A percentile compares a stretch with the other conserved stretches of the same genome.
These are phyloP conservation scores for Colletotrichum cereale DNA, from an alignment of 2,329 filamentous ascomycete genomes.

Conservation along the genomic window DNA sequence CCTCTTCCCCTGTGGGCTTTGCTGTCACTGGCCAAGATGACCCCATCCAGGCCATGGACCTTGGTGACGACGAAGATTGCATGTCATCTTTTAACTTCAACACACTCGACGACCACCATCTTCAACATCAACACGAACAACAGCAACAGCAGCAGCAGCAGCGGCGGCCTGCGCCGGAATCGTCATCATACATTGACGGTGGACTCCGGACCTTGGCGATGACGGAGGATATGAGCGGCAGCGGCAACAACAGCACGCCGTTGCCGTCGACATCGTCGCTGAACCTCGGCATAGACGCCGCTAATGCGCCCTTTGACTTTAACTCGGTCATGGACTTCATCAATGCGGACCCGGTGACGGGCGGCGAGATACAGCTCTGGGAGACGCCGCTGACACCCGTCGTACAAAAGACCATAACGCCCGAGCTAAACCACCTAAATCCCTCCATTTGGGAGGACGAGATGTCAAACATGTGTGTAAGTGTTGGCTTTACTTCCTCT, in stretches of 20 bases:
- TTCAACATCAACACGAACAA: conserved; percentile 14
- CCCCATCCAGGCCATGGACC: conserved; percentile 32
- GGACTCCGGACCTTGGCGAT: conserved; percentile 12
- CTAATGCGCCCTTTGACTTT: conserved; percentile 49
- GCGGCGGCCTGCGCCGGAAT: conserved; percentile 1
- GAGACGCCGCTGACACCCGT: conserved; percentile 30
- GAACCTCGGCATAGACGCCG: conserved; percentile 34
- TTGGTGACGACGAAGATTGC: conserved; percentile 15
- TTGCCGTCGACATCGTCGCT: conserved; percentile 43
- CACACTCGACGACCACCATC: conserved; percentile 14
- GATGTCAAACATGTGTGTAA: conserved; percentile 16
- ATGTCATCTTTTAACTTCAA: conserved; percentile 34
- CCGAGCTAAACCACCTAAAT: conserved; percentile 14
- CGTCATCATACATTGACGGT: conserved; percentile 19
- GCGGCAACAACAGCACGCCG: conserved; percentile 18
- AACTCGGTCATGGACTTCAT: conserved; percentile 40
- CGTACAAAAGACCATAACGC: conserved; percentile 18
- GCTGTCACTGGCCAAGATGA: conserved; percentile 8
- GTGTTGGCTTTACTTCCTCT: not conserved
- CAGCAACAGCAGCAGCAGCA: conserved; percentile 14
- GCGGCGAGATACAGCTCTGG: conserved; percentile 37
- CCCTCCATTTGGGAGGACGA: conserved; percentile 18
- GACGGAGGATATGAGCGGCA: conserved; percentile 10
- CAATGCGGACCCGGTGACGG: conserved; percentile 29
- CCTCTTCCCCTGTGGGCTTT: not conserved